Evolutionary conservation across 176 grass and related monocot genomes (phyloP), one percentile per base, ranked within the genome.

Genomic region (Elaeis guineensis): DNA sequence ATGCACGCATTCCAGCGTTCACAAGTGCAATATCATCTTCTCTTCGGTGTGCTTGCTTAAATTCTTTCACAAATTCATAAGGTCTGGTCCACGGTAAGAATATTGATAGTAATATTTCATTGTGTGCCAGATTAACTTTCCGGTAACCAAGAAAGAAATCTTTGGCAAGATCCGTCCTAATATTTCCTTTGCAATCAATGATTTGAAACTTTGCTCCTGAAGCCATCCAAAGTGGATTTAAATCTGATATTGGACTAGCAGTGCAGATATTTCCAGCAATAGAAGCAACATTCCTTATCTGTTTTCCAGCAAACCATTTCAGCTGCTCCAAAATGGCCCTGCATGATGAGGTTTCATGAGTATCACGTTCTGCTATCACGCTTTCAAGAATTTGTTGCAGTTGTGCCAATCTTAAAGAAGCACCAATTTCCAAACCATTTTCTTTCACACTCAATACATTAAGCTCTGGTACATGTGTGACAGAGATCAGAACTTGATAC

Each of bases 21-120:
- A 96, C 92, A 55, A 96, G 77, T 58, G 92, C 92, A 83, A 96
- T 96, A 57, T 90, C 92, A 85, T 96, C 92, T 73, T 96, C 92
- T 67, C 92, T 90, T 77, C 92, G 83, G 70, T 96, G 92, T 63
- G 92, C 80, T 59, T 96, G 92, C 57, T 96, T 96, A 65, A 96
- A 96, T 78, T 96, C 92, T 82, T 90, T 88, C 25, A 96, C 80
- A 79, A 80, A 96, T 69, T 96, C 92, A 50, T 80, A 82, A 66
- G 72, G 80, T 78, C 66, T 81, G 50, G 86, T 90, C 92, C 86
- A 96, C 60, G 87, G 92, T 66, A 96, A 54, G 56, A 88, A 62
- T 75, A 96, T 58, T 54, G 86, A 90, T 29, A 90, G 71, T 50
- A 96, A 65, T 63, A 96, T 78, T 72, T 96, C 92, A 54, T 96